Percentiles rank a stretch among this genome's conserved stretches.
These are phyloP conservation scores for Paramecium primaurelia DNA, from an alignment of 73 alveolate species.

Conservation along the genomic window DNA sequence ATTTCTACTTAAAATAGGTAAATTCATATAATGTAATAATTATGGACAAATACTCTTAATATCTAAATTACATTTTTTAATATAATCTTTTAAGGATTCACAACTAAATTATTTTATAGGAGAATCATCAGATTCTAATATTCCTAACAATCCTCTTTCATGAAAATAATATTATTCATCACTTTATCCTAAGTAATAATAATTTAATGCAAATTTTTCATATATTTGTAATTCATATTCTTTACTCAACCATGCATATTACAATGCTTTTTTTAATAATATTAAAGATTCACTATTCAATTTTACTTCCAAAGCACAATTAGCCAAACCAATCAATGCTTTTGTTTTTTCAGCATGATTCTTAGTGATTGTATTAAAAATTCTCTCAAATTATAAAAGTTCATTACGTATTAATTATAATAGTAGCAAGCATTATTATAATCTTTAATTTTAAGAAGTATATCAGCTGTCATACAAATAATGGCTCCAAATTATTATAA, in stretches of 20 bases:
- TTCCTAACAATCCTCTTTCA: constrained; percentile 27
- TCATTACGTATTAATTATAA: not conserved
- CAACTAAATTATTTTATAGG: not conserved
- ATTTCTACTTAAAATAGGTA: not conserved
- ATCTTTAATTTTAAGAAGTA: not conserved
- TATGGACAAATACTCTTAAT: not conserved
- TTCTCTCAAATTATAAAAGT: constrained; percentile 16
- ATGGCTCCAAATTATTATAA: not conserved
- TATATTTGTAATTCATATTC: constrained; percentile 12
- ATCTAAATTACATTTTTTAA: not conserved
- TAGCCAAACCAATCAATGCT: not conserved
- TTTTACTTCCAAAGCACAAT: not conserved
- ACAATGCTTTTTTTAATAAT: constrained; percentile 1
- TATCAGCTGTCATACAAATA: not conserved
- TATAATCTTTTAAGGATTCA: not conserved
- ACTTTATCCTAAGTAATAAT: not conserved
- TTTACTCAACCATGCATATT: constrained; percentile 1
- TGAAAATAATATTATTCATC: constrained; percentile 5
- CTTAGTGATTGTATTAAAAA: not conserved
- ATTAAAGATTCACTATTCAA: constrained; percentile 15
- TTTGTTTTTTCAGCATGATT: not conserved
- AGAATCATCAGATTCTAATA: not conserved
- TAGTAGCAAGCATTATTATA: not conserved
- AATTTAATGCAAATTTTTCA: constrained; percentile 14
- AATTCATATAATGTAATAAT: not conserved